These are phyloP conservation scores for Cantharellus anzutake DNA, from an alignment of 768 basidiomycete genomes.

Conservation along the genomic window DNA sequence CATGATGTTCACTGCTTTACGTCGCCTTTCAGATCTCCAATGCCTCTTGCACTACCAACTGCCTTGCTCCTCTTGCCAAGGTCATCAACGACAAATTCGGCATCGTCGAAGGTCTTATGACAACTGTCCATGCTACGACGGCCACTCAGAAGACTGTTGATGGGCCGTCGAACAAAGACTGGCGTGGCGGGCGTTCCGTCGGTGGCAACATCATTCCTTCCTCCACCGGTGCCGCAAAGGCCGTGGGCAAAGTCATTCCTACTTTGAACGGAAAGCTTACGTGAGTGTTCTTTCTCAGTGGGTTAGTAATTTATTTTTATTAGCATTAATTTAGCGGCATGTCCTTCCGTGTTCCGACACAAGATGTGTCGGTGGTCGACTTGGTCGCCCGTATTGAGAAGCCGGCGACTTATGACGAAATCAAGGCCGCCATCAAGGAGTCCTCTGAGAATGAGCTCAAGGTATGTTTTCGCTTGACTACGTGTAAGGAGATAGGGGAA, in stretches of 20 bases:
- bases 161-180: conserved; percentile 88
- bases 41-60: conserved; percentile 99
- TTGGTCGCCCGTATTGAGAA: conserved; percentile 87
- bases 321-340: conserved; percentile 40
- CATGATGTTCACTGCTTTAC: conserved; percentile 1
- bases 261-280: conserved; percentile 93
- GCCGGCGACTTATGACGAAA: conserved; percentile 66
- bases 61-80: conserved; percentile 97
- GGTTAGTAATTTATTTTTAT: background rate
- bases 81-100: conserved; percentile 94
- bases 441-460: conserved; percentile 47
- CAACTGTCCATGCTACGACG: conserved; percentile 92
- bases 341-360: conserved; percentile 91
- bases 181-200: conserved; percentile 92
- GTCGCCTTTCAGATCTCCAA: conserved; percentile 58
- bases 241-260: conserved; percentile 96
- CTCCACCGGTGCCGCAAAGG: conserved; percentile 97
- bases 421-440: conserved; percentile 69
- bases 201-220: conserved; percentile 99
- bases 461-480: conserved; percentile 11
- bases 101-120: conserved; percentile 96
- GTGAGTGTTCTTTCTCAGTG: conserved; percentile 24
- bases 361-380: conserved; percentile 96
- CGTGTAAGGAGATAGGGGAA: background rate
- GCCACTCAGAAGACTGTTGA: conserved; percentile 94